Base-by-base conservation (phyloP, 176 grass and related monocot species). In the Elymus sibiricus region DNA sequence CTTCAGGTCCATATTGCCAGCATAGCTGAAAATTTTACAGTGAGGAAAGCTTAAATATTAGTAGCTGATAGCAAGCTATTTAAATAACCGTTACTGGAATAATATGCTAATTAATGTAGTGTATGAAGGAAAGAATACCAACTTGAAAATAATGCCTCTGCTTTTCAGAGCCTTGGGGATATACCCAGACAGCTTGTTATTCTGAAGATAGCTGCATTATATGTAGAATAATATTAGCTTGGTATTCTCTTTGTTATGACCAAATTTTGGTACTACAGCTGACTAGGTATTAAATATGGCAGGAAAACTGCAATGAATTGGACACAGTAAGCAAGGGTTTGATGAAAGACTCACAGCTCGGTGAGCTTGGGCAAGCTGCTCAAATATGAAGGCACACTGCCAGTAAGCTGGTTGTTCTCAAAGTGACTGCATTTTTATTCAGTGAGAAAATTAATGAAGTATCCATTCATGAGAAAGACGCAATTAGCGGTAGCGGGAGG, bases 381-480 rank as follows among this genome's bases (percentile, higher is more conserved):
- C 47, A 98, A 58, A 75, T 87, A 98, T 16, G 91, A 95, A 85
- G 95, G 95, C 51, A 98, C 76, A 84, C 63, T 44, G 32, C 93
- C 95, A 55, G 77, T 93, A 47, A 98, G 81, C 39, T 86, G 87
- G 83, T 98, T 98, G 88, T 95, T 90, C 84, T 98, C 95, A n/a
- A 98, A 43, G 68, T 98, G 95, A 58, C 95, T 98, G 78, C 66
- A 90, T 87, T 49, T 82, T 59, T 69, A 5, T 75, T 61, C 67
- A 85, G 64, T 21, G 29, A 77, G 26, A 19, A 2, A 35, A 79
- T 5, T 17, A 8, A 74, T 26, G 3, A 4, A 75, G 15, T 56
- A 39, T 71, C 11, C 76, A 86, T 80, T 31, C 3, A 6, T 83
- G 25, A 81, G 24, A 66, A 44, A 38, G 35, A 49, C 38, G 79